Evolutionary conservation across 495 filamentous ascomycete species (phyloP).

Genomic region (Penicillium soppii): DNA sequence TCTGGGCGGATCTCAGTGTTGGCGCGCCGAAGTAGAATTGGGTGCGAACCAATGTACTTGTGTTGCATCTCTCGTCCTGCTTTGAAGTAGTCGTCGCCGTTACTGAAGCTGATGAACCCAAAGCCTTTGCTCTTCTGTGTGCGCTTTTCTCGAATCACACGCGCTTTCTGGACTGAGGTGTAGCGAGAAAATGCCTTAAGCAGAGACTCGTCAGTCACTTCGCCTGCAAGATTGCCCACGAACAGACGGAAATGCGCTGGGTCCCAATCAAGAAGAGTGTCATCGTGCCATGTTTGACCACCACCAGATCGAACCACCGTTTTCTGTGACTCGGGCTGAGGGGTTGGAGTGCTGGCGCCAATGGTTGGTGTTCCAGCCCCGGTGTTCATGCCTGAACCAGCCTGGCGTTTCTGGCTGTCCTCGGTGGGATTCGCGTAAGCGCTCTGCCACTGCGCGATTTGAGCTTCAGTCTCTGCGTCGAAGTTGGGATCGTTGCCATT

Average conservation of each 20-base stretch:
- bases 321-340: slow-evolving; percentile 47
- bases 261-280: slow-evolving; percentile 90
- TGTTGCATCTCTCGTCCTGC: slow-evolving; percentile 97
- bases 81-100: slow-evolving; percentile 92
- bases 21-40: slow-evolving; percentile 78
- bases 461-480: slow-evolving; percentile 86
- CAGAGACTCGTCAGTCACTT: slow-evolving; percentile 94
- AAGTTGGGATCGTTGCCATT: slow-evolving; percentile 43
- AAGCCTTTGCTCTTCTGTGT: slow-evolving; percentile 94
- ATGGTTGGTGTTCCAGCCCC: slow-evolving; percentile 33
- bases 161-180: slow-evolving; percentile 83
- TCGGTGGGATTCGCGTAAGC: slow-evolving; percentile 64
- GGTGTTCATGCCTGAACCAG: slow-evolving; percentile 46
- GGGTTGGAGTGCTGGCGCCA: slow-evolving; percentile 39
- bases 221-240: slow-evolving; percentile 95
- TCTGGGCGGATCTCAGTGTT: slow-evolving; percentile 85
- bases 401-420: slow-evolving; percentile 23
- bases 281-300: slow-evolving; percentile 86
- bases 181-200: slow-evolving; percentile 91
- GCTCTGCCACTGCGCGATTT: slow-evolving; percentile 96
- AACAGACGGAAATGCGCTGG: slow-evolving; percentile 92
- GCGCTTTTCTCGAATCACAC: slow-evolving; percentile 93
- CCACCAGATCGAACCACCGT: slow-evolving; percentile 87
- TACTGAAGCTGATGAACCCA: slow-evolving; percentile 93
- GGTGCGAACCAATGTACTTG: slow-evolving; percentile 98